Evolutionary conservation across 768 basidiomycete genomes (phyloP).

Genomic region (Boletus speciosus): DNA sequence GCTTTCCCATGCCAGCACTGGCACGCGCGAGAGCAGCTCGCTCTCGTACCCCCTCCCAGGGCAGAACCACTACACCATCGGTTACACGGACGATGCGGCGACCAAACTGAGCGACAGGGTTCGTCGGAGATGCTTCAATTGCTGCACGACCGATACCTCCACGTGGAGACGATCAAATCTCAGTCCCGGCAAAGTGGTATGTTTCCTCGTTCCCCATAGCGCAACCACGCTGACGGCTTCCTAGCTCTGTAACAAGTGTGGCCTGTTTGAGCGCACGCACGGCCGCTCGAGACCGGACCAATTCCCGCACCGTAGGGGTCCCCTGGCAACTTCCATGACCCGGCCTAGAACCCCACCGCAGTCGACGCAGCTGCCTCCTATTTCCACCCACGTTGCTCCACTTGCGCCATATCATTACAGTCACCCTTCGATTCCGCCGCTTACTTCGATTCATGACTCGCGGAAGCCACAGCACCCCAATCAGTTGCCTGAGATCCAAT

Average conservation of each 20-base stretch:
- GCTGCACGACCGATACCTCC: conserved; percentile 79
- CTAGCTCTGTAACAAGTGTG: conserved; percentile 62
- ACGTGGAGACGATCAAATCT: conserved; percentile 78
- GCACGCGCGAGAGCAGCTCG: conserved; percentile 24
- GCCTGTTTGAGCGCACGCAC: conserved; percentile 77
- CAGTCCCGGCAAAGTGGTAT: conserved; percentile 73
- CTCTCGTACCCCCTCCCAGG: conserved; percentile 38
- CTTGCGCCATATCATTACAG: conserved; percentile 49
- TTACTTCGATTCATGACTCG: conserved; percentile 36
- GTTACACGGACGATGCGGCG: conserved; percentile 73
- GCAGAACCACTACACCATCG: conserved; percentile 37
- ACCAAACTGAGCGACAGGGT: conserved; percentile 79
- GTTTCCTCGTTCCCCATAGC: conserved; percentile 15
- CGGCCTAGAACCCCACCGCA: conserved; percentile 52
- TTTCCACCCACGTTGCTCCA: conserved; percentile 37
- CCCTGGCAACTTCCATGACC: conserved; percentile 48
- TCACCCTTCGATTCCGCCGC: conserved; percentile 52
- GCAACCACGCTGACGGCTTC: conserved; percentile 1
- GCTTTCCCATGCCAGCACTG: conserved; percentile 20
- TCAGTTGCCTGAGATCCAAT: conserved; percentile 45
- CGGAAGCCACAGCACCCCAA: conserved; percentile 33
- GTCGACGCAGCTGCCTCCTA: conserved; percentile 42
- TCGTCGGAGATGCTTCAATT: conserved; percentile 77
- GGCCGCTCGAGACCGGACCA: conserved; percentile 75
- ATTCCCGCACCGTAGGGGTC: conserved; percentile 77